Evolutionary conservation across 2,329 filamentous ascomycete genomes (phyloP), one percentile per base, ranked within the genome.

Genomic region (Colletotrichum siamense): DNA sequence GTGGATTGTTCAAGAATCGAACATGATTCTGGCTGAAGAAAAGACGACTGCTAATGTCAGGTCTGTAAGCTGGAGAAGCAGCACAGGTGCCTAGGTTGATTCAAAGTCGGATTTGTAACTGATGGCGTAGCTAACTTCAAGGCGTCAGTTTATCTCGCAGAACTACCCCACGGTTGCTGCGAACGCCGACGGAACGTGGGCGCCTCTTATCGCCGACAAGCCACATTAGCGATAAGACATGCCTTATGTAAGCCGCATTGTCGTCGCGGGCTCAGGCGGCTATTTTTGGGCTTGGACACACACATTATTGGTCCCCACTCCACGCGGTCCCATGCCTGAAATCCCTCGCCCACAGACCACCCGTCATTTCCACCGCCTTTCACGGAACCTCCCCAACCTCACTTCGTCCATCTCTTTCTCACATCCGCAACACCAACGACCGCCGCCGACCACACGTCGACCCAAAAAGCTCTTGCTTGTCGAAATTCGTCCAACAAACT

Each of bases 321-420:
- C 69, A 61, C 69, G 44, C 44, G 44, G 44, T 68, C 24, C n/a
- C 28, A 64, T 65, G 61, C 73, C 64, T 76, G 49, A 65, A 76
- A 76, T 65, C 34, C 71, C 69, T 65, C 74, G 64, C 74, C 34
- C 74, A 76, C 74, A 52, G 74, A 30, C 74, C 71, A 73, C 70
- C 70, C 32, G n/a, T 44, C 36, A 44, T 68, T 75, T 68, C 59
- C 63, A 63, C 70, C 57, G 59, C 74, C 63, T 69, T 73, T 69
- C 26, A 26, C 74, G 30, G 34, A 68, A 73, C 39, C 55, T 55
- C 62, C 71, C 72, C 67, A 75, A 68, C 67, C 72, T 71, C 66
- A 59, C 67, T 24, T 49, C 22, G 16, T 63, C 55, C 55, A 24
- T 44, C 32, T 44, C 36, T 61, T 44, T 49, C 28, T 52, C 30